These are phyloP conservation scores for Datura wrightii DNA, from an alignment of 257 asterid genomes.

Conservation along the genomic window DNA sequence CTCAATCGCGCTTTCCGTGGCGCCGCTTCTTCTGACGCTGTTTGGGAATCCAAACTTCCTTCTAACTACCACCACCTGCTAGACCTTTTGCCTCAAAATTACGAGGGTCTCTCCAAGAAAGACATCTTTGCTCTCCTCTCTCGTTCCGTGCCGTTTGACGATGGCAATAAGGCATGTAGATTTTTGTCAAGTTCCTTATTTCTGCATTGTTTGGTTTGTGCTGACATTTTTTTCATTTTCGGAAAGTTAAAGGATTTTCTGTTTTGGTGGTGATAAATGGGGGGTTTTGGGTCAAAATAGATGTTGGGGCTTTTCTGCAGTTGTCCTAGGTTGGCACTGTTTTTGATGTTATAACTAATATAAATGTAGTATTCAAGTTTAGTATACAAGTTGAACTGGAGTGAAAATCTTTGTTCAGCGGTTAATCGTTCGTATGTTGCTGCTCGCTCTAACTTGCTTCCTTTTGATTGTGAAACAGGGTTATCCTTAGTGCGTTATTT, in stretches of 20 bases:
- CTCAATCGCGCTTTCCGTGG: slow-evolving; percentile 98
- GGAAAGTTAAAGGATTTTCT: neutral
- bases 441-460: neutral
- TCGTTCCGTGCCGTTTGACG: slow-evolving; percentile 77
- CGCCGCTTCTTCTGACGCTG: slow-evolving; percentile 97
- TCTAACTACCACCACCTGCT: slow-evolving; percentile 72
- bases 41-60: slow-evolving; percentile 96
- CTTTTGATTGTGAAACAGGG: neutral
- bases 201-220: neutral
- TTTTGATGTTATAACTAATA: neutral
- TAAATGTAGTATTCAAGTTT: neutral
- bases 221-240: neutral
- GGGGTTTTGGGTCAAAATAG: neutral
- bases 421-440: neutral
- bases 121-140: slow-evolving; percentile 85
- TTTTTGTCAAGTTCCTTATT: slow-evolving; percentile 18
- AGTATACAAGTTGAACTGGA: neutral
- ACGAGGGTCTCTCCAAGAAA: slow-evolving; percentile 54
- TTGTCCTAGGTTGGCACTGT: neutral
- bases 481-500: neutral
- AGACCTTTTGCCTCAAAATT: slow-evolving; percentile 54
- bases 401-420: neutral
- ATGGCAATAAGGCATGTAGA: slow-evolving; percentile 67
- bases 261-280: neutral
- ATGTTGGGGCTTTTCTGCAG: neutral